phyloP scores from a whole-genome alignment of 208 protist genomes.

The Acanthamoeba royreba region DNA sequence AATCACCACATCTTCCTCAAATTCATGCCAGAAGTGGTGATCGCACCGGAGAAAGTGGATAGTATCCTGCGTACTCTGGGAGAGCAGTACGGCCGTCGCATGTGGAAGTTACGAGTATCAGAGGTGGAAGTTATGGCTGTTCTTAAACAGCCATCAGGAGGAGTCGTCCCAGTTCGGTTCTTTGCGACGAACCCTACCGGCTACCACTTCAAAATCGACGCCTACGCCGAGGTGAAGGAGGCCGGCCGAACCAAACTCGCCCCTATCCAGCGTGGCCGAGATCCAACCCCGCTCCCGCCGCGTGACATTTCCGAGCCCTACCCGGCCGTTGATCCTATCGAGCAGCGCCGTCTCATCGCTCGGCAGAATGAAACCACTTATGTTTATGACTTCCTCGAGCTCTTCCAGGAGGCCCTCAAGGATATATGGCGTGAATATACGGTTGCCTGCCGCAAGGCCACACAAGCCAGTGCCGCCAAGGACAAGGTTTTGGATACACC shows the following conservation, averaged over 20 bases:
- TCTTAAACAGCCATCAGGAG: constrained; percentile 58
- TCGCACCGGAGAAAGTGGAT: constrained; percentile 64
- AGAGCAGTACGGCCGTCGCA: constrained; percentile 63
- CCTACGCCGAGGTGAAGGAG: constrained; percentile 82
- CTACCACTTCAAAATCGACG: constrained; percentile 74
- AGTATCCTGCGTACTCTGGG: constrained; percentile 64
- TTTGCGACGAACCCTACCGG: constrained; percentile 83
- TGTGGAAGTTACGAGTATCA: constrained; percentile 73
- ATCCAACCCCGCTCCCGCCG: background rate
- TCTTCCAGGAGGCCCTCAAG: constrained; percentile 86
- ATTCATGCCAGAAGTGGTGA: constrained; percentile 74
- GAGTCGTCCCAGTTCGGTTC: constrained; percentile 85
- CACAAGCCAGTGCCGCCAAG: background rate
- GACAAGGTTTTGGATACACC: background rate
- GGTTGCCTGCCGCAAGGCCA: background rate
- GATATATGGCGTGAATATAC: constrained; percentile 83
- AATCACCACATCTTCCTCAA: constrained; percentile 79
- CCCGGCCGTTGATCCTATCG: background rate
- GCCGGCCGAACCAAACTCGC: background rate
- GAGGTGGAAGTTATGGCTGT: constrained; percentile 68
- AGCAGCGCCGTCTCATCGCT: constrained; percentile 2
- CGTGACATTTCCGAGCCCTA: constrained; percentile 23
- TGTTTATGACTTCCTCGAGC: constrained; percentile 91
- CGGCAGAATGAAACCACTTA: constrained; percentile 89
- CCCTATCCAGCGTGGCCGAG: background rate